These are phyloP conservation scores for Candida vaughaniae DNA, from an alignment of 805 yeast species.

Conservation along the genomic window DNA sequence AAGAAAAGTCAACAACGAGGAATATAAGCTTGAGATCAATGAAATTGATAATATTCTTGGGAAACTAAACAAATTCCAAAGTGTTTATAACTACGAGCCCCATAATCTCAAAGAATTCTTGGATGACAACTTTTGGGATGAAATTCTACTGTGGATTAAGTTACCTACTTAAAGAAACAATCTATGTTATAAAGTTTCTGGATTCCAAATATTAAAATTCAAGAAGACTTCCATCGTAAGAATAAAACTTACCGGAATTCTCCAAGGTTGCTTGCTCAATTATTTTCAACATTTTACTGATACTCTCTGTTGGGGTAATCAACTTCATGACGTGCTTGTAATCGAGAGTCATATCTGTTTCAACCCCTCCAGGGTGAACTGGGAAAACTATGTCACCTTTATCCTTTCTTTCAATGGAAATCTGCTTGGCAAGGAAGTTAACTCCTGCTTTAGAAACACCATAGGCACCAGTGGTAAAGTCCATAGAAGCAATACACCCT, in stretches of 20 bases:
- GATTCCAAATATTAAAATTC: no score
- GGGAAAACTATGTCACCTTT: slow-evolving; percentile 26
- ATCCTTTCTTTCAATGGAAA: slow-evolving; percentile 18
- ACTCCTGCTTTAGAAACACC: slow-evolving; percentile 35
- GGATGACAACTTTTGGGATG: slow-evolving; percentile 10
- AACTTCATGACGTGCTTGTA: no score
- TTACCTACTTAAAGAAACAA: not conserved
- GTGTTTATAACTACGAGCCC: slow-evolving; percentile 3
- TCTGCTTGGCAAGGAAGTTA: slow-evolving; percentile 23
- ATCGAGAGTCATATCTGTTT: slow-evolving; percentile 28
- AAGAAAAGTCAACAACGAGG: slow-evolving; percentile 6
- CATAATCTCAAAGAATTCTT: not conserved
- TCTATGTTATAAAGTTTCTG: no score
- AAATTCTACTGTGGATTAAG: slow-evolving; percentile 5
- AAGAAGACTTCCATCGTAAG: no score
- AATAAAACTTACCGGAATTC: slow-evolving; percentile 6
- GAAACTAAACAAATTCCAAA: slow-evolving; percentile 4
- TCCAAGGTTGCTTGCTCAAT: slow-evolving; percentile 4
- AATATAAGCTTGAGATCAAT: slow-evolving; percentile 5
- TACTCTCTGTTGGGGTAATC: no score
- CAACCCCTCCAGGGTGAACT: slow-evolving; percentile 41
- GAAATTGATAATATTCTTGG: slow-evolving; percentile 5
- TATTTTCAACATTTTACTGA: slow-evolving; percentile 4
- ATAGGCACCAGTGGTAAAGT: slow-evolving; percentile 16
- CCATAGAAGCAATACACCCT: not conserved